phyloP scores from a whole-genome alignment of 257 asterid genomes.

The Paraleonurus japonicus region DNA sequence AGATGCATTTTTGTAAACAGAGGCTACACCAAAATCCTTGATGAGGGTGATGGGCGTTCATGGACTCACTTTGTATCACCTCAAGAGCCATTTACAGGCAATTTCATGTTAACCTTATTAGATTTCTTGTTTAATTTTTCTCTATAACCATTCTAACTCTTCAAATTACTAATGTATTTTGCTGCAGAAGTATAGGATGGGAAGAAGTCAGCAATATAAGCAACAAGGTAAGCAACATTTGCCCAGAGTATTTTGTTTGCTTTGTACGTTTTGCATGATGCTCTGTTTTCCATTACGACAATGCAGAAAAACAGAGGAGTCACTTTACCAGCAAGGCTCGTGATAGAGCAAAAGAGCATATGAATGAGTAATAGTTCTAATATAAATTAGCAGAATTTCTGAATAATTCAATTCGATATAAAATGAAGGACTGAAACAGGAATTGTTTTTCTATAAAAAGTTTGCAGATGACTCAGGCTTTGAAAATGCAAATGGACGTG shows the following conservation, averaged over 20 bases:
- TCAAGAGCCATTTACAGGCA: conserved; percentile 95
- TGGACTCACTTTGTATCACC: conserved; percentile 89
- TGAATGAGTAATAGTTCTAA: conserved; percentile 52
- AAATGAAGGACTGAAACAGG: neutral
- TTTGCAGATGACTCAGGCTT: conserved; percentile 51
- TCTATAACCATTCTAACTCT: neutral
- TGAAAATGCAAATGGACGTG: conserved; percentile 78
- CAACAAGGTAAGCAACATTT: conserved; percentile 40
- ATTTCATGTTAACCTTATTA: neutral
- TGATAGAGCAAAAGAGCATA: conserved; percentile 49
- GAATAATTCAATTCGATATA: neutral
- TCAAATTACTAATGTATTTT: neutral
- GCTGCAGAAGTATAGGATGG: conserved; percentile 78
- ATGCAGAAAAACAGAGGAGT: conserved; percentile 39
- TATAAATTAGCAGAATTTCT: neutral
- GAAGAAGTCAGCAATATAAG: conserved; percentile 55
- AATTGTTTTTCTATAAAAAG: conserved; percentile 38
- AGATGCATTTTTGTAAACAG: conserved; percentile 39
- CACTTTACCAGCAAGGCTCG: conserved; percentile 31
- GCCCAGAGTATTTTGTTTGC: neutral
- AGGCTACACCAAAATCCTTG: conserved; percentile 91
- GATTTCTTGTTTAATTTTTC: neutral
- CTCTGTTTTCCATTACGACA: conserved; percentile 32
- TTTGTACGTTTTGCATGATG: neutral
- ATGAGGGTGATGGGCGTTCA: conserved; percentile 84